Percentiles rank a stretch among this genome's conserved stretches.
Conservation (phyloP, 192 early-diverging fungal species). For the Linderina pennispora region DNA sequence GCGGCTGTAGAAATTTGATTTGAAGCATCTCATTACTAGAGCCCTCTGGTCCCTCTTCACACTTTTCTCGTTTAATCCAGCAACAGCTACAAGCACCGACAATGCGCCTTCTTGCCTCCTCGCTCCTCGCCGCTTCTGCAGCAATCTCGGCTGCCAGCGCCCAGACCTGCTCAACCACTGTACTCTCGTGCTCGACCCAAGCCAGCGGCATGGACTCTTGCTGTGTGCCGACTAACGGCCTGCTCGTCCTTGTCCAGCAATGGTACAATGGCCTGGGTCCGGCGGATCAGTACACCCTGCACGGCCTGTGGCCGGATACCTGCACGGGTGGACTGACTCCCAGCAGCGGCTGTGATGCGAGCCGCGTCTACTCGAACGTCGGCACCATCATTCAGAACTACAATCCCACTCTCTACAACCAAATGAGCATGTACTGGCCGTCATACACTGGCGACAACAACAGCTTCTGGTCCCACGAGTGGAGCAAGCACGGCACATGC, state of each 20-base stretch:
- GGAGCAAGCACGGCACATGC: constrained; percentile 49
- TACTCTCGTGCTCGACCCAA: background rate
- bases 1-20: no score
- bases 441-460: constrained; percentile 5
- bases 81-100: background rate
- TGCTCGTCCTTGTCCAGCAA: constrained; percentile 5
- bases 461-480: constrained; percentile 48
- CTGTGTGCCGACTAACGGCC: constrained; percentile 1
- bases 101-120: background rate
- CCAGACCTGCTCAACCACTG: background rate
- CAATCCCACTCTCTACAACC: constrained; percentile 16
- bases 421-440: constrained; percentile 36
- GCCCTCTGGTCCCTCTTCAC: background rate
- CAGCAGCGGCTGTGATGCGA: constrained; percentile 1
- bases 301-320: constrained; percentile 41
- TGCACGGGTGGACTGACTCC: constrained; percentile 4
- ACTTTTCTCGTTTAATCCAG: background rate
- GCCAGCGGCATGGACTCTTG: background rate
- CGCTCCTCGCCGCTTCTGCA: background rate
- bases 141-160: background rate
- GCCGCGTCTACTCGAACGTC: background rate
- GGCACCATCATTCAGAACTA: constrained; percentile 1
- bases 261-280: constrained; percentile 30
- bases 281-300: constrained; percentile 32
- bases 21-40: no score